phyloP scores from a whole-genome alignment of 257 asterid genomes.

The Ajuga chamaepitys region DNA sequence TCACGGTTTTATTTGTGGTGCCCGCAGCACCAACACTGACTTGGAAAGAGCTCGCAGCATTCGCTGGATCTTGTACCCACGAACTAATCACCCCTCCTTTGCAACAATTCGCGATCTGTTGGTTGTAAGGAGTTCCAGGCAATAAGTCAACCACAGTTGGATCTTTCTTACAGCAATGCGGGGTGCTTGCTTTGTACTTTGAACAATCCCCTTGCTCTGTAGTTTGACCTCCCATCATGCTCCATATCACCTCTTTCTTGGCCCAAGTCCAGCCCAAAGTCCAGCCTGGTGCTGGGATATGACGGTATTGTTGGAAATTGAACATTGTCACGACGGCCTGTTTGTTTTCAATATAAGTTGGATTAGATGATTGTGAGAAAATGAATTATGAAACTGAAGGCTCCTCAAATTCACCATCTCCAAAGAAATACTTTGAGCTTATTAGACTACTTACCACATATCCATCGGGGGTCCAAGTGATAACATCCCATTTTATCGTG shows the following conservation, averaged over 20 bases:
- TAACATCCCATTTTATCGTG: constrained; percentile 58
- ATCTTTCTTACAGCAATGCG: constrained; percentile 68
- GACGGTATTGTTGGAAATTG: constrained; percentile 91
- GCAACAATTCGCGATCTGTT: constrained; percentile 69
- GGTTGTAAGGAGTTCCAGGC: constrained; percentile 76
- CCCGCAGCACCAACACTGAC: constrained; percentile 62
- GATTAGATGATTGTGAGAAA: too few species aligned
- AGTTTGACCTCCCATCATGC: constrained; percentile 73
- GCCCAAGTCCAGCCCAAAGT: constrained; percentile 95
- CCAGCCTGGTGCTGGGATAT: constrained; percentile 94
- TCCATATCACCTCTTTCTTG: constrained; percentile 87
- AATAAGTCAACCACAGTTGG: constrained; percentile 55
- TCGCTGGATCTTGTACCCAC: constrained; percentile 55
- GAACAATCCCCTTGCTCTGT: constrained; percentile 96
- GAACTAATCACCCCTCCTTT: constrained; percentile 70
- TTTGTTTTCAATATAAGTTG: background rate
- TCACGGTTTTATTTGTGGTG: constrained; percentile 59
- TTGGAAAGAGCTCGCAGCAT: constrained; percentile 66
- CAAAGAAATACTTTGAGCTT: too few species aligned
- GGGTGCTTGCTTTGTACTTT: constrained; percentile 40
- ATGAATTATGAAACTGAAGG: background rate
- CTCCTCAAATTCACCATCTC: too few species aligned
- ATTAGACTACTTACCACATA: constrained; percentile 38
- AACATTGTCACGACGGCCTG: constrained; percentile 78
- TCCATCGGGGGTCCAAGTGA: constrained; percentile 59